Evolutionary conservation across 768 basidiomycete species (phyloP).

Genomic region (Macrocybe gigantea): DNA sequence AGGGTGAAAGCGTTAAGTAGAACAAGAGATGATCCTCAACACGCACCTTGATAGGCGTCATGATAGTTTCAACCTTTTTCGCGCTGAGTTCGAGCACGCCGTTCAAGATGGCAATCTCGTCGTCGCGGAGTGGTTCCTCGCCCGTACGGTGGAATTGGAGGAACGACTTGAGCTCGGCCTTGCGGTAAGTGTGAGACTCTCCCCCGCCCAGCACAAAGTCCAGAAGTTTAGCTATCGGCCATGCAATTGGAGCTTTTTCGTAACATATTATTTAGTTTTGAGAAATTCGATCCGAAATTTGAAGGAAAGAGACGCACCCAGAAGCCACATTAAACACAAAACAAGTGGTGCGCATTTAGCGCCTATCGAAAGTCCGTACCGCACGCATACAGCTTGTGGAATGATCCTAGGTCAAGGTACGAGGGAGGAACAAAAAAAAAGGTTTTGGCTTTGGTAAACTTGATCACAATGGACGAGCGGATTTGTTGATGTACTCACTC

Average conservation of each 20-base stretch:
- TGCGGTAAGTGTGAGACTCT: slow-evolving; percentile 74
- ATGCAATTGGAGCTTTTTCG: slow-evolving; percentile 69
- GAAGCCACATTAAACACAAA: slow-evolving; percentile 62
- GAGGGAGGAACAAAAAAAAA: slow-evolving; percentile 21
- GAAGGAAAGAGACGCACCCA: slow-evolving; percentile 28
- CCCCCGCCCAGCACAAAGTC: slow-evolving; percentile 75
- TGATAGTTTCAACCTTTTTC: slow-evolving; percentile 71
- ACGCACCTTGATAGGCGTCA: slow-evolving; percentile 71
- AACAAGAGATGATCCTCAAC: slow-evolving; percentile 7
- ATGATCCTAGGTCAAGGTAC: slow-evolving; percentile 34
- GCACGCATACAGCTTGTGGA: slow-evolving; percentile 69
- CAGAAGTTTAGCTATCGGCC: slow-evolving; percentile 75
- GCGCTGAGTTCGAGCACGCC: slow-evolving; percentile 74
- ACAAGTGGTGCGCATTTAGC: slow-evolving; percentile 76
- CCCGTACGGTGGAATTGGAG: slow-evolving; percentile 75
- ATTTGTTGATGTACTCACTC: too few species aligned
- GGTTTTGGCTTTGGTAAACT: neutral
- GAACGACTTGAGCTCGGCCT: slow-evolving; percentile 75
- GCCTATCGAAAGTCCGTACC: slow-evolving; percentile 78
- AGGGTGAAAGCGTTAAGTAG: neutral
- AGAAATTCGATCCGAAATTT: slow-evolving; percentile 9
- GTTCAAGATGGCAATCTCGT: slow-evolving; percentile 77
- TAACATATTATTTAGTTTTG: slow-evolving; percentile 28
- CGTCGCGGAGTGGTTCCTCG: slow-evolving; percentile 73
- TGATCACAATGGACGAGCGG: too few species aligned